phyloP scores from a whole-genome alignment of 23 red algal genomes.

The Gracilaria vermiculophylla region DNA sequence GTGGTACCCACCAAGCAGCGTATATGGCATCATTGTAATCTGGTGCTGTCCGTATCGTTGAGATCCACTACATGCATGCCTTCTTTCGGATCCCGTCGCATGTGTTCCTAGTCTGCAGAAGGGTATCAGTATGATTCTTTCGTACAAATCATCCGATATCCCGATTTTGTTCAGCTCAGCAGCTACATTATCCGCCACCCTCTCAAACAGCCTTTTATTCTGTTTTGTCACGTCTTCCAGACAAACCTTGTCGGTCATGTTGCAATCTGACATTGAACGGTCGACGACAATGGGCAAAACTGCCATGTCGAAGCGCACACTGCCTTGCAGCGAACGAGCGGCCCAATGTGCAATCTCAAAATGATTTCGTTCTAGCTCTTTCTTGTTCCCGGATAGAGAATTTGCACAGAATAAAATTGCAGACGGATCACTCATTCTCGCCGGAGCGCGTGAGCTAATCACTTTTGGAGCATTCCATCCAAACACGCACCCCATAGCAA shows the following conservation, averaged over 20 bases:
- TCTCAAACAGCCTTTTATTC: neutral
- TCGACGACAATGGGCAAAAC: constrained; percentile 26
- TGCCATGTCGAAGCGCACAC: constrained; percentile 35
- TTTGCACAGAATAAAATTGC: constrained; percentile 36
- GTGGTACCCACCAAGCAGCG: constrained; percentile 24
- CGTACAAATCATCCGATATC: neutral
- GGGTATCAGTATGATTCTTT: constrained; percentile 24
- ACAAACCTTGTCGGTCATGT: neutral
- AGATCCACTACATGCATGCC: constrained; percentile 7
- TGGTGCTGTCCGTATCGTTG: constrained; percentile 44
- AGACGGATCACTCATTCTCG: neutral
- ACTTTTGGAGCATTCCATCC: neutral
- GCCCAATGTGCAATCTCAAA: constrained; percentile 51
- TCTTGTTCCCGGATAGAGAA: constrained; percentile 50
- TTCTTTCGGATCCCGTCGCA: neutral
- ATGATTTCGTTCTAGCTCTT: neutral
- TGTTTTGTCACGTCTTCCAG: neutral
- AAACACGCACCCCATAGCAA: constrained; percentile 14
- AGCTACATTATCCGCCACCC: constrained; percentile 13
- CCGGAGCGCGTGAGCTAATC: neutral
- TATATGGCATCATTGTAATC: constrained; percentile 25
- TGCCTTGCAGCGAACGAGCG: constrained; percentile 29
- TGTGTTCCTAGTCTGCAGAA: constrained; percentile 43
- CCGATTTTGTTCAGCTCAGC: constrained; percentile 28
- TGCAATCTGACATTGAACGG: constrained; percentile 12